Conservation (phyloP, 2,329 filamentous ascomycete species). For the Penicillium oxalicum region DNA sequence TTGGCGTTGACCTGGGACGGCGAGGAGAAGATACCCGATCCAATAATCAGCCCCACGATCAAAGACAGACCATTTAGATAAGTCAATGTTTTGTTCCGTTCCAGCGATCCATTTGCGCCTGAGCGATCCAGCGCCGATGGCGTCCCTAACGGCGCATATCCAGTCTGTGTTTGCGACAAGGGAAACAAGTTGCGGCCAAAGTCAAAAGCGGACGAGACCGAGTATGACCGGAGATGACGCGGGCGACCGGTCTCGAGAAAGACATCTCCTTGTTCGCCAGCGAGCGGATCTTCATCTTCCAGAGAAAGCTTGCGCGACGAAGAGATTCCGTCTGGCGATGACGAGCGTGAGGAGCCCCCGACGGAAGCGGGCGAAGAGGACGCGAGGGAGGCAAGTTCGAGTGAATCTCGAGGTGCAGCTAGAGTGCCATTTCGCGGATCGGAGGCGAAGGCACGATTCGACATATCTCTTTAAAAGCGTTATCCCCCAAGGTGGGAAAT, state of each 20-base stretch:
- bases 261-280: slow-evolving; percentile 45
- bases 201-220: slow-evolving; percentile 88
- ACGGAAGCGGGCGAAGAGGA: slow-evolving; percentile 66
- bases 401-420: slow-evolving; percentile 68
- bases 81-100: slow-evolving; percentile 93
- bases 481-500: not conserved
- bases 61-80: slow-evolving; percentile 89
- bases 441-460: slow-evolving; percentile 27
- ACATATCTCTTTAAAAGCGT: slow-evolving; percentile 22
- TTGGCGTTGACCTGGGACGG: slow-evolving; percentile 89
- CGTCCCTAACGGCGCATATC: slow-evolving; percentile 81
- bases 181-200: slow-evolving; percentile 92
- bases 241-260: slow-evolving; percentile 45
- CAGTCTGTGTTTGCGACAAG: slow-evolving; percentile 71
- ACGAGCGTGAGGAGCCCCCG: slow-evolving; percentile 62
- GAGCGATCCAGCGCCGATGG: slow-evolving; percentile 56
- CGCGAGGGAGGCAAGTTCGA: slow-evolving; percentile 91
- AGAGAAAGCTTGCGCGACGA: slow-evolving; percentile 90
- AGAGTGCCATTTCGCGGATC: slow-evolving; percentile 25
- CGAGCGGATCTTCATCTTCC: slow-evolving; percentile 75
- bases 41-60: slow-evolving; percentile 89
- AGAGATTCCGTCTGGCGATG: slow-evolving; percentile 74
- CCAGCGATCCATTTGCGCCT: slow-evolving; percentile 66
- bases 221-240: slow-evolving; percentile 65
- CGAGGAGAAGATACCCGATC: slow-evolving; percentile 92